Base-by-base conservation (phyloP, 176 grass and related monocot genomes). In the Calamus simplicifolius region DNA sequence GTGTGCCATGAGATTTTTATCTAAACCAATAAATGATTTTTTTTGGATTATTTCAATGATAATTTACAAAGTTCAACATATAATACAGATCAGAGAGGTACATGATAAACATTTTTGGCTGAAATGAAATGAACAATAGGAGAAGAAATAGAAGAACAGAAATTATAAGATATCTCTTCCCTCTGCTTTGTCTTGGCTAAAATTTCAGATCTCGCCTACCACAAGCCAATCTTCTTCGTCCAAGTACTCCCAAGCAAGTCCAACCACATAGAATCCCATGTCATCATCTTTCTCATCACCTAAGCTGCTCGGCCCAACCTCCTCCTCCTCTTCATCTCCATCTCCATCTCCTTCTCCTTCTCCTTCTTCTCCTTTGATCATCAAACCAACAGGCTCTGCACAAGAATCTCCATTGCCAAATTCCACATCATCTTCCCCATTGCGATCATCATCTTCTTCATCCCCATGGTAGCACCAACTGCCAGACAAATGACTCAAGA, bases 161-260 rank as follows among this genome's bases (percentile, higher is more conserved):
- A 43, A 10, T 0, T 6, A 43, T 43, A 43, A 43, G 35, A 10
- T 43, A 6, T 43, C 35, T 43, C 35, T 12, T 43, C 35, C 35
- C 35, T 43, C 8, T 2, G 35, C 2, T 43, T 43, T 43, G 35
- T 12, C 35, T 43, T 43, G 2, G 35, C 35, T 43, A 10, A 43
- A 43, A 12, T 16, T 51, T 95, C 82, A 89, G n/a, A 71, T 70
- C 70, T 90, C 90, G 21, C 81, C 77, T 77, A 95, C 87, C 64
- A 97, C 75, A 73, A 97, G 80, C 92, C 92, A 97, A 80, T 85
- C 92, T 73, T 97, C 92, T 13, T 65, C 84, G 51, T 85, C 84
- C 6, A 80, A 87, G 62, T 64, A 96, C 55, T 88, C 92, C 70
- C 84, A 75, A 4, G 69, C 61, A 69, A 85, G 57, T 19, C 81